Evolutionary conservation across 2,329 filamentous ascomycete genomes (phyloP), one percentile per base, ranked within the genome.

Genomic region (Dactylella cylindrospora): DNA sequence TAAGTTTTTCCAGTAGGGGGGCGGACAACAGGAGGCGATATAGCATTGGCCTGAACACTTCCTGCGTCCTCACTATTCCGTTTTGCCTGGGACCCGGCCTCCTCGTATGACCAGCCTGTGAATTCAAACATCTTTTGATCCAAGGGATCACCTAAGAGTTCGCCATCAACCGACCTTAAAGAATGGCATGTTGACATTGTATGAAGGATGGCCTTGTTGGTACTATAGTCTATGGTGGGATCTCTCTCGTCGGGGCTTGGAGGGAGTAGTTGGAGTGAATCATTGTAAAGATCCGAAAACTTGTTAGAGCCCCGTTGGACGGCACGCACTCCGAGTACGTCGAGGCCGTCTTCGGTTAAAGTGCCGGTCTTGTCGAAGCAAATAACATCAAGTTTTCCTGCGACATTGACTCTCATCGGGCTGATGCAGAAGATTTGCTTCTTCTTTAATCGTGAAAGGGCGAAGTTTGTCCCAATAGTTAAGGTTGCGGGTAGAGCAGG

Each of bases 331-430:
- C 93, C 93, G 9, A 98, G 79, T 13, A 98, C 88, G 72, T 98
- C 94, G 33, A 98, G 76, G 0, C 93, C 93, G 72, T 98, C 93
- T 73, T 97, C 93, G 0, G 93, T 98, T 49, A 98, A 76, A 0
- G 93, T 98, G n/a, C 93, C 93, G 0, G 93, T 98, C 75, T 98
- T 98, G 75, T 98, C 93, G 66, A 98, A 98, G 73, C 91, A 96
- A 75, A 98, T 87, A 8, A 97, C 82, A 70, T 98, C 93, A 3
- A 98, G 76, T 73, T 97, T 97, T 43, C 94, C 93, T 12, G 88
- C 93, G 4, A 98, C 90, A 69, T 97, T 98, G 53, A 98, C 91
- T 69, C 93, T 76, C 60, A 49, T 33, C 13, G 94, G 93, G 67
- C 91, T 97, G 70, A 97, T 98, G 70, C 93, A 98, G 71, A 95